phyloP scores from a whole-genome alignment of 306 rosid genomes.

The Acacia confusa region DNA sequence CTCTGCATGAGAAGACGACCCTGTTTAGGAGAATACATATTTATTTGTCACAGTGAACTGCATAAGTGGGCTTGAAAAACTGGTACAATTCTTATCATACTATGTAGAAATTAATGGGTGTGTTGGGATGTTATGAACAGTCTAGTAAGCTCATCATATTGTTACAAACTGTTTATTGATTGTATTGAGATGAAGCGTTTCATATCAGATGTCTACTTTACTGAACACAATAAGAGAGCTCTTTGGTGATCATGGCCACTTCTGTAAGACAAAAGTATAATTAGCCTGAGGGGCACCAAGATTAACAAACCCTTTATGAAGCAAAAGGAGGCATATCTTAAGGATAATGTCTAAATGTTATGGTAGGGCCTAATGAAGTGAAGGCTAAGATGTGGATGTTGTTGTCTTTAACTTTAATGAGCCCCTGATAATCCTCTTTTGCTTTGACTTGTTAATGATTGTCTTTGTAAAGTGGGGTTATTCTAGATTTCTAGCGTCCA shows the following conservation, averaged over 20 bases:
- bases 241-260: conserved; percentile 13
- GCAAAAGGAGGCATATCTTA: conserved; percentile 23
- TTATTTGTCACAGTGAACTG: conserved; percentile 43
- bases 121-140: background rate
- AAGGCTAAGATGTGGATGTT: conserved; percentile 36
- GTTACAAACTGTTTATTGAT: conserved; percentile 27
- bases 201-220: conserved; percentile 14
- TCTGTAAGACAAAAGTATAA: conserved; percentile 16
- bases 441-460: conserved; percentile 28
- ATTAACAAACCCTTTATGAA: conserved; percentile 26
- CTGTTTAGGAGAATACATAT: conserved; percentile 41
- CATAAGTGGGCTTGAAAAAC: conserved; percentile 40
- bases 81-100: conserved; percentile 28
- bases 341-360: conserved; percentile 21
- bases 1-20: conserved; percentile 30
- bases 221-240: background rate
- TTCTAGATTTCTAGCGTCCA: conserved; percentile 32
- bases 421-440: conserved; percentile 28
- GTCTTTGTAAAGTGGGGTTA: conserved; percentile 38
- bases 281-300: conserved; percentile 25
- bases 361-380: conserved; percentile 35
- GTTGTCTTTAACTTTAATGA: conserved; percentile 13
- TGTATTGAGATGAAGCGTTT: conserved; percentile 8
- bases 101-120: conserved; percentile 6
- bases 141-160: background rate